Conservation (phyloP, 176 grass and related monocot species). For the Musa acuminata region DNA sequence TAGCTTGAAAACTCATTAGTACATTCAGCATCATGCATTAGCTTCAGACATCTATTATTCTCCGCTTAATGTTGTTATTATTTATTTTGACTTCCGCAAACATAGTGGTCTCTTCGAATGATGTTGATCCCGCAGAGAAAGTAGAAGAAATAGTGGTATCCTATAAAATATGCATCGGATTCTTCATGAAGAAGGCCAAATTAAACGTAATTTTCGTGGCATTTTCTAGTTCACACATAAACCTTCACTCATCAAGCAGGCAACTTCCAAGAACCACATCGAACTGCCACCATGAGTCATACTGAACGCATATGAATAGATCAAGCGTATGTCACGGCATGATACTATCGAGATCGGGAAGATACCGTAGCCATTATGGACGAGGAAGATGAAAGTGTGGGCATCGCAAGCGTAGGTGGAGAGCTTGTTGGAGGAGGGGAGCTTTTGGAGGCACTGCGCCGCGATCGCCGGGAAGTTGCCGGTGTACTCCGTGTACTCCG, state of each 20-base stretch:
- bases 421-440: conserved; percentile 53
- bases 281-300: background rate
- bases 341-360: background rate
- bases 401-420: conserved; percentile 82
- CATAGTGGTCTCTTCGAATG: too few species aligned
- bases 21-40: too few species aligned
- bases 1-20: too few species aligned
- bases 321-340: background rate
- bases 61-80: too few species aligned
- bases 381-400: conserved; percentile 87
- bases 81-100: too few species aligned
- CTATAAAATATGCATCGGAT: too few species aligned
- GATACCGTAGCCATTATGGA: conserved; percentile 70
- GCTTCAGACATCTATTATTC: too few species aligned
- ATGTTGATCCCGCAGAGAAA: too few species aligned
- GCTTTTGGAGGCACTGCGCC: conserved; percentile 66
- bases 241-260: too few species aligned
- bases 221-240: background rate
- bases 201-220: background rate
- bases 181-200: too few species aligned
- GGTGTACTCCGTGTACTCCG: conserved; percentile 93
- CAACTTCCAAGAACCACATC: background rate
- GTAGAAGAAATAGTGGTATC: too few species aligned
- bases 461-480: conserved; percentile 89
- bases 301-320: background rate